A percentile compares a stretch with the other conserved stretches of the same genome.
Conservation (phyloP, 192 early-diverging fungal genomes). For the Chytriomyces sp. region DNA sequence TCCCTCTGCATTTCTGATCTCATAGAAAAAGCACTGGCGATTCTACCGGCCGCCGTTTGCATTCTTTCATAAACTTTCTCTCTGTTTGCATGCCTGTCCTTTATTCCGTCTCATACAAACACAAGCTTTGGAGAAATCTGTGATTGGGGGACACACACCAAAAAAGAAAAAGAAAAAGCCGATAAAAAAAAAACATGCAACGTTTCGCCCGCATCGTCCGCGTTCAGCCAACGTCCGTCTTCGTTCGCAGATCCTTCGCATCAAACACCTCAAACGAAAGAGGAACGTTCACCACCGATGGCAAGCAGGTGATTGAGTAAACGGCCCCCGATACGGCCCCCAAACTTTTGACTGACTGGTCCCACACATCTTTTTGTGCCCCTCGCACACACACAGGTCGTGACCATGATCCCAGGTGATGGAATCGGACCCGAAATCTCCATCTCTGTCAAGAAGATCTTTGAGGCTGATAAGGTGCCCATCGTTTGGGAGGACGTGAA, state of each 20-base stretch:
- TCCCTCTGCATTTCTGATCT: too few relatives aligned
- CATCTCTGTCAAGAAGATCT: constrained; percentile 88
- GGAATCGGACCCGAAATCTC: constrained; percentile 99
- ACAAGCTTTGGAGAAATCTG: too few relatives aligned
- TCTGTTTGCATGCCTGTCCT: too few relatives aligned
- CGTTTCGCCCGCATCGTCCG: neutral
- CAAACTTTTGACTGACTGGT: neutral
- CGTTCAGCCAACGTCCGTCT: constrained; percentile 3
- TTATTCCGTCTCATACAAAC: too few relatives aligned
- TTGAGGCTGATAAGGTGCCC: constrained; percentile 87
- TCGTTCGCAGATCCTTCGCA: neutral
- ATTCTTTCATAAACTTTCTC: too few relatives aligned
- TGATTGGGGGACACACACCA: too few relatives aligned
- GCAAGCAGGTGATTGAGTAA: neutral
- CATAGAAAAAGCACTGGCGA: too few relatives aligned
- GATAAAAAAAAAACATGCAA: neutral
- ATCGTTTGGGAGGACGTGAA: constrained; percentile 96
- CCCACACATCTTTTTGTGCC: neutral
- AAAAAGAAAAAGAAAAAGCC: neutral
- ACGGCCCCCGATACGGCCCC: neutral
- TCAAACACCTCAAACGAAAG: constrained; percentile 16
- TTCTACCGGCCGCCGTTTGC: too few relatives aligned
- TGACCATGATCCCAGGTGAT: constrained; percentile 98
- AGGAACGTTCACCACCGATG: constrained; percentile 20
- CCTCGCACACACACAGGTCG: constrained; percentile 51